Conservation (phyloP, 169 alveolate species). For the Plasmodium chabaudi region DNA sequence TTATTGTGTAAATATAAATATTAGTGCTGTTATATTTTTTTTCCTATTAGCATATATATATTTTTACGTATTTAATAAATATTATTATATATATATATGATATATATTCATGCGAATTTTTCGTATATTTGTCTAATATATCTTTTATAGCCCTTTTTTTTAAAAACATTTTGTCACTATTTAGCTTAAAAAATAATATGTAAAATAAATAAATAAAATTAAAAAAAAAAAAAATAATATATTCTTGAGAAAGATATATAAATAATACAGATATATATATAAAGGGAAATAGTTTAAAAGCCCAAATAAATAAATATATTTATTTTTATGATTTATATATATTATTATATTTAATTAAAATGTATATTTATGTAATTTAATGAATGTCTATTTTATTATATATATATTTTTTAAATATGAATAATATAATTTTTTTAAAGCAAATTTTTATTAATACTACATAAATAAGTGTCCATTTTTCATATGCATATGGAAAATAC, state of each 20-base stretch:
- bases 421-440: background rate
- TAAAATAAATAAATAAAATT: background rate
- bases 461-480: background rate
- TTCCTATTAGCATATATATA: no score
- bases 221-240: background rate
- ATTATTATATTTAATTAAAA: background rate
- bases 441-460: background rate
- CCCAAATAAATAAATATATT: background rate
- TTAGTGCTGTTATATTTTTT: no score
- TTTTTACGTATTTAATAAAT: no score
- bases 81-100: no score
- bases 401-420: background rate
- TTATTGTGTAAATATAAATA: no score
- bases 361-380: slow-evolving; percentile 1
- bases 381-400: slow-evolving; percentile 1
- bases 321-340: background rate
- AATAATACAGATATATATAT: no score
- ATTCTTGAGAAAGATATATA: background rate
- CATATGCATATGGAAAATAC: background rate
- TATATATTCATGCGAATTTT: no score
- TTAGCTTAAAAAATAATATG: no score
- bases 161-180: no score
- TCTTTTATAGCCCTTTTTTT: no score
- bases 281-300: no score
- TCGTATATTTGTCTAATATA: no score